A percentile compares a stretch with the other conserved stretches of the same genome.
Evolutionary conservation across 495 filamentous ascomycete species (phyloP).

Genomic region (Pseudoneurospora amorphoporcata): DNA sequence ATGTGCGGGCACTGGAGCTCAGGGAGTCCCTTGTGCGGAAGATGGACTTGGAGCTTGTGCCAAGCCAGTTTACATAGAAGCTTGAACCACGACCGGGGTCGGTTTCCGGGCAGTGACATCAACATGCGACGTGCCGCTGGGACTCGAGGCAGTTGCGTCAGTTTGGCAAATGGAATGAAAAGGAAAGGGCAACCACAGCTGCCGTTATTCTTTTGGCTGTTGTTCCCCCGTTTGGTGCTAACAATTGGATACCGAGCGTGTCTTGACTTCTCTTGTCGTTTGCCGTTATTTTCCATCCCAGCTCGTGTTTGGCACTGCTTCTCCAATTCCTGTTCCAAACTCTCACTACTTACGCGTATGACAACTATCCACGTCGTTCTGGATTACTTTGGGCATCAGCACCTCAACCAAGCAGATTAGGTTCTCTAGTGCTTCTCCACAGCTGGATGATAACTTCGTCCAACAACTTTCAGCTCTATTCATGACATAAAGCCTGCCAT

Average conservation of each 20-base stretch:
- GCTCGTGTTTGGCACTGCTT: background rate
- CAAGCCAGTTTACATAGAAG: background rate
- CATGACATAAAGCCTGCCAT: background rate
- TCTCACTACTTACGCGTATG: background rate
- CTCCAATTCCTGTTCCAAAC: background rate
- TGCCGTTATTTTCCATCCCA: background rate
- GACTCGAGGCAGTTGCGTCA: constrained; percentile 8
- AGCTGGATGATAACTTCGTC: background rate
- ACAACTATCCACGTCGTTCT: constrained; percentile 1
- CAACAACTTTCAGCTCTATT: background rate
- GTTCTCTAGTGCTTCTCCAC: background rate
- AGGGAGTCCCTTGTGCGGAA: background rate
- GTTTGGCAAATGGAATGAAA: background rate
- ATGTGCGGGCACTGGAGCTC: background rate
- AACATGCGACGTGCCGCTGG: constrained; percentile 1
- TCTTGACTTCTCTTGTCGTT: background rate
- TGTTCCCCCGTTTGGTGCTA: background rate
- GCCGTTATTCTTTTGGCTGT: background rate
- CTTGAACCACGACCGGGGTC: background rate
- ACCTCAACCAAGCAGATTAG: background rate
- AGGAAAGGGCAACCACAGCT: background rate
- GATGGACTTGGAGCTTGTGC: background rate
- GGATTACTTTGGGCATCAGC: background rate
- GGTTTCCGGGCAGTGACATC: constrained; percentile 19
- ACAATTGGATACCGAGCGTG: background rate